Evolutionary conservation across 2,329 filamentous ascomycete species (phyloP), one percentile per base, ranked within the genome.

Genomic region (Ramularia endophylla): DNA sequence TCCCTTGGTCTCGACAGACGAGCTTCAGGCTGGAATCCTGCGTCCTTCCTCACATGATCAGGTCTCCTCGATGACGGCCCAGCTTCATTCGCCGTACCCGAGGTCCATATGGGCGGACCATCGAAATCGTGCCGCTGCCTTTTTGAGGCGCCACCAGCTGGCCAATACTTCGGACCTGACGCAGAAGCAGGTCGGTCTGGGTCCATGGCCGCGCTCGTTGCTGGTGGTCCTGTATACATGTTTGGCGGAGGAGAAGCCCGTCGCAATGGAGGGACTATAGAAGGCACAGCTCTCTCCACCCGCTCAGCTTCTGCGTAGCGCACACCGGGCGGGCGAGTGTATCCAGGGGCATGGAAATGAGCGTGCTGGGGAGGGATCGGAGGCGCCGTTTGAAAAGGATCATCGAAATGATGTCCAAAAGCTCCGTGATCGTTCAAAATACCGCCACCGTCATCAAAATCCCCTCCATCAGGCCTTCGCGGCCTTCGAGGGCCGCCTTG

Each of bases 1-100:
- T 40, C 38, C 17, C 49, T 43, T n/a, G 49, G 38, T 16, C 46
- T 38, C 3, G 43, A 33, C 12, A 51, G 27, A 3, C 33, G 36
- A 3, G 33, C 41, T 18, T 40, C 37, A 16, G 48, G 32, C 15
- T 39, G 28, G 13, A 51, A 44, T 12, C 33, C 22, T 12, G 22
- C 11, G 11, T 15, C 37, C 27, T 27, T 27, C n/a, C 31, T 39
- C 12, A 16, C 18, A 27, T 16, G 22, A 13, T 16, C 27, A 5
- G 31, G 37, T 15, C 41, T 36, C 13, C 13, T 5, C 5, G 30
- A n/a, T 6, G 32, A 30, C 8, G 25, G 13, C 2, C 13, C 36
- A 5, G 19, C 29, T 5, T 36, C n/a, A n/a, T 27, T 18, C 6
- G n/a, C 17, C 17, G 32, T n/a, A n/a, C n/a, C 17, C 32, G 32